Base-by-base conservation (phyloP, 176 grass and related monocot species). In the Elaeis guineensis region DNA sequence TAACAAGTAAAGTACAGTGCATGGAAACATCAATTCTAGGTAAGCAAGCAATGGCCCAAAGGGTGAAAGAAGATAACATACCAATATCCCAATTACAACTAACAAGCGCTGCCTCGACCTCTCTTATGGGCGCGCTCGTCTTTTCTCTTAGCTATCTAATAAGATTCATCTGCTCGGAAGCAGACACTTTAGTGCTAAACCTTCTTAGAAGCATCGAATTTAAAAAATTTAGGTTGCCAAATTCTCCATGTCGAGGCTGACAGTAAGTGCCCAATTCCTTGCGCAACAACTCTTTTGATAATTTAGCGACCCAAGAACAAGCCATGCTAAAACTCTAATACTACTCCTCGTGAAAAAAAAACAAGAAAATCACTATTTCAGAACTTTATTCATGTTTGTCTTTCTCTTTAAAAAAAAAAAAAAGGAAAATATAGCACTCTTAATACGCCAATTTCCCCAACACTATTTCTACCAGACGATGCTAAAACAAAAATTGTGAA, bases 31-130 rank as follows among this genome's bases (percentile, higher is more conserved):
- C 28, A 7, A 30, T 6, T 30, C 28, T 30, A 30, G 28, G 28
- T 6, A 30, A 30, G 5, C 4, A 58, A 49, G 17, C 44, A 57
- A 75, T 12, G 32, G 14, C 17, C 11, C 8, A 44, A 44, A 44
- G 11, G 9, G 9, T 44, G 52, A 50, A n/a, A 49, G 60, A 52
- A 30, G 28, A 30, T 48, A 14, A 51, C 17, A 14, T 3, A 96
- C 92, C 87, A 58, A 90, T 74, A 78, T 96, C 80, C 92, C 92
- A 96, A 70, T 85, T 80, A 75, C 83, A 97, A 67, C 18, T 66
- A 35, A 97, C 75, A 17, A 97, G 70, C 25, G 87, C 74, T 19
- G 72, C 74, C 55, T 96, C 90, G 72, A 96, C 92, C 66, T 96
- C 87, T 74, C 87, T 96, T 26, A 96, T 90, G 17, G 86, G 91